A percentile compares a stretch with the other conserved stretches of the same genome.
Evolutionary conservation across 495 filamentous ascomycete genomes (phyloP).

Genomic region (Xylaria curta): DNA sequence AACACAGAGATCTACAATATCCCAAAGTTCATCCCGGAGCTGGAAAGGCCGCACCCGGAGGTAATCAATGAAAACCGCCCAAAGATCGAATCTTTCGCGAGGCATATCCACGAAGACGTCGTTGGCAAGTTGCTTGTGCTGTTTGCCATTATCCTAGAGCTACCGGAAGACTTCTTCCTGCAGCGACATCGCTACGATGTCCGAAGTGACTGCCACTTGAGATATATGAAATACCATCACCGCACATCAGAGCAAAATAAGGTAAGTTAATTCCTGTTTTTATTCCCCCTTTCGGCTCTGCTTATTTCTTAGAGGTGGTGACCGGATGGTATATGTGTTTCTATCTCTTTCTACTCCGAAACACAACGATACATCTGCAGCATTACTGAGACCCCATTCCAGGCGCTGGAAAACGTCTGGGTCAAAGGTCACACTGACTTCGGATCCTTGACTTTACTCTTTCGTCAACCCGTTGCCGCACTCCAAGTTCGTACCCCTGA

Average conservation of each 20-base stretch:
- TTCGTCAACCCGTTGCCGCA: slow-evolving; percentile 59
- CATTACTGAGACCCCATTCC: background rate
- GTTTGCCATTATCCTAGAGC: slow-evolving; percentile 57
- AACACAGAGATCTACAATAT: slow-evolving; percentile 61
- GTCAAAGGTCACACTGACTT: slow-evolving; percentile 63
- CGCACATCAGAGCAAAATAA: slow-evolving; percentile 51
- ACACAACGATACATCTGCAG: no score
- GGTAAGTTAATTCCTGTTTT: background rate
- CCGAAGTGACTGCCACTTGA: slow-evolving; percentile 54
- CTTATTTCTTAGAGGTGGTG: background rate
- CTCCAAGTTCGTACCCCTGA: slow-evolving; percentile 58
- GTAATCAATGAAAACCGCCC: slow-evolving; percentile 40
- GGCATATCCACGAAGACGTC: slow-evolving; percentile 55
- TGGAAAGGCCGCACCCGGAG: slow-evolving; percentile 41
- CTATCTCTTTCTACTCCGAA: background rate
- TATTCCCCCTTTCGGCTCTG: background rate
- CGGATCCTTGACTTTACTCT: slow-evolving; percentile 61
- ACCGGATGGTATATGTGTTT: no score
- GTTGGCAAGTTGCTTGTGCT: slow-evolving; percentile 55
- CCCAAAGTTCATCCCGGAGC: slow-evolving; percentile 54
- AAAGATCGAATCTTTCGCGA: slow-evolving; percentile 56
- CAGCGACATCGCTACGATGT: slow-evolving; percentile 58
- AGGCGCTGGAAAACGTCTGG: slow-evolving; percentile 40
- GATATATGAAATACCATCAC: slow-evolving; percentile 62
- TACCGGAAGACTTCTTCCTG: slow-evolving; percentile 59